Percentiles rank a stretch among this genome's conserved stretches.
These are phyloP conservation scores for Dichotomocladium elegans DNA, from an alignment of 371 early-diverging fungal genomes.

Conservation along the genomic window DNA sequence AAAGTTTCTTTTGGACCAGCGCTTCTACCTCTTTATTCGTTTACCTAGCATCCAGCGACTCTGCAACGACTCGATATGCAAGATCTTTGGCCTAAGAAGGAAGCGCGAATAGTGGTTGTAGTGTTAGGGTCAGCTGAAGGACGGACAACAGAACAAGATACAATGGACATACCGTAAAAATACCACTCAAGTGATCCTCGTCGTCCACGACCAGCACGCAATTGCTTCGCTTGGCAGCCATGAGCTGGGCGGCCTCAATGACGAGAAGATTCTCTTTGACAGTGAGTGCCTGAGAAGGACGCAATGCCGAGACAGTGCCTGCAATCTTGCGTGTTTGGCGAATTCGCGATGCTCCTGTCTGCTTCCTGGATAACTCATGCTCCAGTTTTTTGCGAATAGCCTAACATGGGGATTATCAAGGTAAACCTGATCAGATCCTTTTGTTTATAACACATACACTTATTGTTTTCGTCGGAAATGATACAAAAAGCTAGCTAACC, in stretches of 20 bases:
- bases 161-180: conserved; percentile 82
- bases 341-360: conserved; percentile 27
- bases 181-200: conserved; percentile 90
- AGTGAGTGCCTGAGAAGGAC: conserved; percentile 84
- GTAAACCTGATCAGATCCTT: too few relatives aligned
- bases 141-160: conserved; percentile 5
- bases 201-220: conserved; percentile 90
- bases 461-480: too few relatives aligned
- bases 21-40: neutral
- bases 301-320: conserved; percentile 89
- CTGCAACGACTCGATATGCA: conserved; percentile 47
- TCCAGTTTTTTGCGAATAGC: conserved; percentile 70
- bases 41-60: conserved; percentile 42
- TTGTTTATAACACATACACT: too few relatives aligned
- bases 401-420: too few relatives aligned
- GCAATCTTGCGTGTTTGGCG: conserved; percentile 45
- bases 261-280: conserved; percentile 85
- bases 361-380: conserved; percentile 67
- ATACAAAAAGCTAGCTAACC: too few relatives aligned
- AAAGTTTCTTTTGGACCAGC: too few relatives aligned
- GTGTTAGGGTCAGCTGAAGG: neutral
- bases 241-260: conserved; percentile 90
- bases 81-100: conserved; percentile 42
- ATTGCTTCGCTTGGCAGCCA: conserved; percentile 98
- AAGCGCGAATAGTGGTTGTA: neutral